Percentiles rank a stretch among this genome's conserved stretches.
Conservation (phyloP, 495 filamentous ascomycete species). For the Oidiodendron maius region DNA sequence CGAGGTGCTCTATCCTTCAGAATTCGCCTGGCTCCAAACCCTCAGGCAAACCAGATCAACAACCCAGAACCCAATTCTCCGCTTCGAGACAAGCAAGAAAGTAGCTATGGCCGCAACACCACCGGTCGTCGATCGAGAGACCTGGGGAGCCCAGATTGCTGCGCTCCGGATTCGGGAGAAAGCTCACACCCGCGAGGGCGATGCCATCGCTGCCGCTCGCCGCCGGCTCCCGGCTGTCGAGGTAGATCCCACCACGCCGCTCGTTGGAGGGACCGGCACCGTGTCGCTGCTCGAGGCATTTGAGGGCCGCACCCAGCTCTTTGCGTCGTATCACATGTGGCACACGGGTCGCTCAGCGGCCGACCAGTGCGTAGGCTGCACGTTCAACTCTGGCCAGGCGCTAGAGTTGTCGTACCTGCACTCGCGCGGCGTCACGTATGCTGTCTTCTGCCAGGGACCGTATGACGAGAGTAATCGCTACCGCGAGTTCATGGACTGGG, state of each 20-base stretch:
- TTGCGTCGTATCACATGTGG: slow-evolving; percentile 11
- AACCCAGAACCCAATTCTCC: too few species aligned
- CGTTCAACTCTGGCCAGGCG: slow-evolving; percentile 9
- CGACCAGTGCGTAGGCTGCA: slow-evolving; percentile 18
- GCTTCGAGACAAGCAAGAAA: too few species aligned
- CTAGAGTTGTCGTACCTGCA: slow-evolving; percentile 15
- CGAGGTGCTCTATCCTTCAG: too few species aligned
- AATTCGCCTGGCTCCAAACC: too few species aligned
- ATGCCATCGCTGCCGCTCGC: slow-evolving; percentile 12
- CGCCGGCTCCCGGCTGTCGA: slow-evolving; percentile 12
- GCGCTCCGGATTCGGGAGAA: slow-evolving; percentile 7
- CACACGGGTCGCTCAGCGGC: slow-evolving; percentile 2
- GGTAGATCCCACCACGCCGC: too few species aligned
- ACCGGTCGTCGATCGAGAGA: slow-evolving; percentile 4
- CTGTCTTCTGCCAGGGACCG: slow-evolving; percentile 12
- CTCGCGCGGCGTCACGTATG: slow-evolving; percentile 14
- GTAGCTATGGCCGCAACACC: slow-evolving; percentile 1
- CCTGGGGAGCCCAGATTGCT: background rate
- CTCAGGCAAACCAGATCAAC: too few species aligned
- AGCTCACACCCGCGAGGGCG: slow-evolving; percentile 11
- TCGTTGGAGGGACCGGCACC: too few species aligned
- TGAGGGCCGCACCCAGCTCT: slow-evolving; percentile 9
- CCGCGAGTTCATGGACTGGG: slow-evolving; percentile 15
- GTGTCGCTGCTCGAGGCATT: slow-evolving; percentile 9
- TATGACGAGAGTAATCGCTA: slow-evolving; percentile 13